phyloP scores from a whole-genome alignment of 805 yeast genomes.

The Candida germanica region DNA sequence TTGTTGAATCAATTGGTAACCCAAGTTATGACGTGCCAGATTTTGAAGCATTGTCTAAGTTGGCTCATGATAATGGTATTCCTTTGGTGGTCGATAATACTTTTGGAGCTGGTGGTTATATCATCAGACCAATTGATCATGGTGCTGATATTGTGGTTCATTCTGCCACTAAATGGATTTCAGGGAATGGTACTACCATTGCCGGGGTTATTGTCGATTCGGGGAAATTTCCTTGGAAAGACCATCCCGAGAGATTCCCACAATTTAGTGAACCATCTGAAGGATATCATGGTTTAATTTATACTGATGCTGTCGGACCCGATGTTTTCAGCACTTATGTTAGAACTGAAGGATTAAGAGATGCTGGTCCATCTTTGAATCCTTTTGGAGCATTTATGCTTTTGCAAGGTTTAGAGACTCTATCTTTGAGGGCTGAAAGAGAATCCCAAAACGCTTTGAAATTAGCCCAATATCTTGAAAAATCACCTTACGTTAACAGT shows the following conservation, averaged over 20 bases:
- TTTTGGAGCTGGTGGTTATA: conserved; percentile 94
- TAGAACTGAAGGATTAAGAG: conserved; percentile 84
- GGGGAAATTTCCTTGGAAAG: conserved; percentile 89
- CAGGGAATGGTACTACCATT: conserved; percentile 94
- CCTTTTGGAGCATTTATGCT: conserved; percentile 88
- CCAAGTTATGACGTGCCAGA: conserved; percentile 93
- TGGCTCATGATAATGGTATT: conserved; percentile 83
- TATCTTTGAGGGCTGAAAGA: conserved; percentile 91
- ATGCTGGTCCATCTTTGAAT: conserved; percentile 83
- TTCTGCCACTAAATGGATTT: conserved; percentile 97
- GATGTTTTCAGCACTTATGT: conserved; percentile 73
- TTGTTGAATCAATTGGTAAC: conserved; percentile 87
- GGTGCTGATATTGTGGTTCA: conserved; percentile 93
- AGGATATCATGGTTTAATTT: conserved; percentile 87
- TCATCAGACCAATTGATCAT: conserved; percentile 76
- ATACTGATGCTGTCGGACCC: conserved; percentile 77
- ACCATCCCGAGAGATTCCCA: conserved; percentile 84
- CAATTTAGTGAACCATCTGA: conserved; percentile 88
- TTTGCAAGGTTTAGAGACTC: conserved; percentile 90
- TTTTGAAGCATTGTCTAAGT: conserved; percentile 67
- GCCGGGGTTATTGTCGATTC: conserved; percentile 89
- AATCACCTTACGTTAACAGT: conserved; percentile 73
- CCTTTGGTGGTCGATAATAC: conserved; percentile 95
- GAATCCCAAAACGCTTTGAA: conserved; percentile 79
- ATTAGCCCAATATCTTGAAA: conserved; percentile 74